Base-by-base conservation (phyloP, 768 basidiomycete genomes). In the Tulasnella sp. region DNA sequence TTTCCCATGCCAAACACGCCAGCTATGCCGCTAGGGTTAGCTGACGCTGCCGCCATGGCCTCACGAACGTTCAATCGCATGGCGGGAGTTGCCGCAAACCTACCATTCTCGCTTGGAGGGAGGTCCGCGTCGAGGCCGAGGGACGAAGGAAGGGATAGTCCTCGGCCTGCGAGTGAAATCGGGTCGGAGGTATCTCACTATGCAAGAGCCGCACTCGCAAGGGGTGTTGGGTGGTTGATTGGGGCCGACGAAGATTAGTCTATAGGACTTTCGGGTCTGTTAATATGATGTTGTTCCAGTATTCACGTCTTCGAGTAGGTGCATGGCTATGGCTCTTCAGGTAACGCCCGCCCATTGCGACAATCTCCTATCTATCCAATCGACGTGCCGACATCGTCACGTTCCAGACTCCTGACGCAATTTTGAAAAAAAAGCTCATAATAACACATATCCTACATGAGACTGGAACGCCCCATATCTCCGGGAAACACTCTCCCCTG, bases 181-280 rank as follows among this genome's bases (percentile, higher is more conserved):
- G 62, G 86, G 52, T 90, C 89, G 24, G 92, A 93, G 76, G 91
- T 93, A 58, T 90, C 92, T 27, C 84, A 89, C n/a, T 91, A 92
- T 82, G 95, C 95, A 2, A 90, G 91, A 74, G 89, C 92, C 42
- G 94, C 91, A 4, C 85, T 99, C 58, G 93, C 94, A 48, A 92
- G 93, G 83, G 97, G 97, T 12, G 94, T 99, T 76, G 97, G 97
- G 39, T 99, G 97, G 97, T 87, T 99, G 39, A 91, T 99, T 79
- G 97, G 97, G 58, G 93, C 91, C 18, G 96, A 96, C 39, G 85
- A 86, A 75, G 82, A 83, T 36, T 68, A 68, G 62, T n/a, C 34
- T 68, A 2, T 14, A 9, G 12, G 62, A 9, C 1, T 0, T 68
- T 10, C 46, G 71, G 44, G 40, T 68, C 14, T 8, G n/a, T 7